Conservation (phyloP, 306 rosid genomes). For the Rosa rugosa region DNA sequence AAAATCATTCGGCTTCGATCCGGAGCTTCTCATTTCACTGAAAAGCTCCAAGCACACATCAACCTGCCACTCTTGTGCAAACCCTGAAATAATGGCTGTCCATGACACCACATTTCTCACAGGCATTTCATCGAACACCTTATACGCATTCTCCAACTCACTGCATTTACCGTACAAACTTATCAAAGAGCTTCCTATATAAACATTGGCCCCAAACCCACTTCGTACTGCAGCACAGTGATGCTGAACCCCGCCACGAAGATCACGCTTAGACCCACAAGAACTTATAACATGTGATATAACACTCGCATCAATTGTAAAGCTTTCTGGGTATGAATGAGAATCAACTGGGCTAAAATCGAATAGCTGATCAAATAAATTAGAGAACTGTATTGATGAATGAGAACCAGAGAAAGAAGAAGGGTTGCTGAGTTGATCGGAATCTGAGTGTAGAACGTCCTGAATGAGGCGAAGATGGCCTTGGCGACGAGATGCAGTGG, state of each 20-base stretch:
- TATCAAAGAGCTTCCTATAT: conserved; percentile 76
- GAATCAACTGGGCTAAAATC: conserved; percentile 23
- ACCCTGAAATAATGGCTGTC: conserved; percentile 72
- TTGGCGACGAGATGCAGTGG: conserved; percentile 26
- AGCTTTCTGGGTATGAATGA: conserved; percentile 29
- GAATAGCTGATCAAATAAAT: conserved; percentile 19
- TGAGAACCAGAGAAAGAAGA: conserved; percentile 11
- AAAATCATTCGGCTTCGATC: conserved; percentile 58
- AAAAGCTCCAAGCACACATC: conserved; percentile 64
- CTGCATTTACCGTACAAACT: conserved; percentile 59
- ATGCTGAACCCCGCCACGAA: conserved; percentile 58
- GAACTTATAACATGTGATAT: conserved; percentile 57
- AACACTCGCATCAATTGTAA: conserved; percentile 39
- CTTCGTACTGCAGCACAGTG: conserved; percentile 61
- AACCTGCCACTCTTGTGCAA: conserved; percentile 68
- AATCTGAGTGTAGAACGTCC: conserved; percentile 37
- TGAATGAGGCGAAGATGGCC: conserved; percentile 68
- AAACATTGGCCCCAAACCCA: conserved; percentile 66
- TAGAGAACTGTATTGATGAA: conserved; percentile 9
- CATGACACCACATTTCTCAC: conserved; percentile 75
- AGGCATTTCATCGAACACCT: conserved; percentile 70
- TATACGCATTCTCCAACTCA: conserved; percentile 45
- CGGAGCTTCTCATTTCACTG: conserved; percentile 45
- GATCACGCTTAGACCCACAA: conserved; percentile 51
- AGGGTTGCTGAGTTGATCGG: conserved; percentile 5